These are phyloP conservation scores for Pseudonitzschia delicatissima DNA, from an alignment of 108 stramenopile species.

Conservation along the genomic window DNA sequence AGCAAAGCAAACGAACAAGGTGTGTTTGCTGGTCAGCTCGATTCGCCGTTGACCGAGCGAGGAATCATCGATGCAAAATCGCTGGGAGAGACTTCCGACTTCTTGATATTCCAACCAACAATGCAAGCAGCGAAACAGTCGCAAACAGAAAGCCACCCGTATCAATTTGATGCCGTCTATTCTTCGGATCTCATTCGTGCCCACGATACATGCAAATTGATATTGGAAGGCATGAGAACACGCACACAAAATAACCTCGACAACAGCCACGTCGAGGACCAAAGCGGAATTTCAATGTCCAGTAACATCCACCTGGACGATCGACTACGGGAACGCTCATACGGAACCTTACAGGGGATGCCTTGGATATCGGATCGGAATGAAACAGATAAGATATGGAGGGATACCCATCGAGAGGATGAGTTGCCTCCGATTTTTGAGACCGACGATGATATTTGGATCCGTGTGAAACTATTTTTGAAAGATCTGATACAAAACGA, in stretches of 20 bases:
- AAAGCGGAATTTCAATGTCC: neutral
- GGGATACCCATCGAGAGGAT: neutral
- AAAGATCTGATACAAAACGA: slow-evolving; percentile 28
- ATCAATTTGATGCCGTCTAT: slow-evolving; percentile 3
- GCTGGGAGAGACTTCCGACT: neutral
- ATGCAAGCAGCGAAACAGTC: neutral
- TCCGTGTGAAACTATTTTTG: slow-evolving; percentile 44
- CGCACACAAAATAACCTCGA: neutral
- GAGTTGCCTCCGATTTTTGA: slow-evolving; percentile 37
- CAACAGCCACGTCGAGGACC: neutral
- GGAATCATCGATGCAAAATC: slow-evolving; percentile 34
- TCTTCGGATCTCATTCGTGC: slow-evolving; percentile 15
- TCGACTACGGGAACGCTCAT: slow-evolving; percentile 47
- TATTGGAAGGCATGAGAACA: neutral
- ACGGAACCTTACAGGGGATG: slow-evolving; percentile 52
- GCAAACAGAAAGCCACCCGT: too few relatives aligned
- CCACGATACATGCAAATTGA: slow-evolving; percentile 1
- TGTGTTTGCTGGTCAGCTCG: slow-evolving; percentile 46
- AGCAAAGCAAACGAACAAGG: slow-evolving; percentile 43
- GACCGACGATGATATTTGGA: slow-evolving; percentile 50
- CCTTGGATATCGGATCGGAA: slow-evolving; percentile 24
- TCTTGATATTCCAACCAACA: slow-evolving; percentile 7
- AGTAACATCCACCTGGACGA: slow-evolving; percentile 31
- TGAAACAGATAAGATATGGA: slow-evolving; percentile 23
- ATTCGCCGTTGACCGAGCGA: slow-evolving; percentile 44